Evolutionary conservation across 306 rosid species (phyloP).

Genomic region (Lotus japonicus): DNA sequence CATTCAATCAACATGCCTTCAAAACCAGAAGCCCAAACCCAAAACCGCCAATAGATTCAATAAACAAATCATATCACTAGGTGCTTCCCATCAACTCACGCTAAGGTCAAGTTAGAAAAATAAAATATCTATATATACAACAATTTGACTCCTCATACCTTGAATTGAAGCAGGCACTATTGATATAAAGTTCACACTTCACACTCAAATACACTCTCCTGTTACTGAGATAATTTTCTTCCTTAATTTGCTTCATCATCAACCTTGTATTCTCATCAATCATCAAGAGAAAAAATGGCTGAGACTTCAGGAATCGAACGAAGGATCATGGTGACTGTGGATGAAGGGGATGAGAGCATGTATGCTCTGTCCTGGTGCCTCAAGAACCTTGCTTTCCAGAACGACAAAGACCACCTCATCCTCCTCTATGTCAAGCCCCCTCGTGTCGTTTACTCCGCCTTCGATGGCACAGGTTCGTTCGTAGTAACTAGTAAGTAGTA

Average conservation of each 20-base stretch:
- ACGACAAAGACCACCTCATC: slow-evolving; percentile 57
- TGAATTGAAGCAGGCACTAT: not conserved
- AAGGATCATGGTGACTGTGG: slow-evolving; percentile 76
- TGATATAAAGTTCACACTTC: not conserved
- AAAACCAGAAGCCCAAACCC: slow-evolving; percentile 25
- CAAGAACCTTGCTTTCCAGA: slow-evolving; percentile 39
- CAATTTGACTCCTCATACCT: not conserved
- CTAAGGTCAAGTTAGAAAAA: not conserved
- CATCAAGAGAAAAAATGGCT: slow-evolving; percentile 30
- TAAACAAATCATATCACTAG: not conserved
- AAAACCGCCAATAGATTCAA: slow-evolving; percentile 45
- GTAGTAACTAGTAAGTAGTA: too few species aligned
- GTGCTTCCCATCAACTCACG: not conserved
- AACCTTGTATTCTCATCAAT: too few species aligned
- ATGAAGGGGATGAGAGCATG: slow-evolving; percentile 84
- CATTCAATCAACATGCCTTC: not conserved
- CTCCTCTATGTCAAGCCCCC: slow-evolving; percentile 68
- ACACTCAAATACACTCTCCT: not conserved
- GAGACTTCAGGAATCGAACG: slow-evolving; percentile 38
- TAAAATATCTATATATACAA: not conserved
- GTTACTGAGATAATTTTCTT: not conserved
- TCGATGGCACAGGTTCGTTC: slow-evolving; percentile 72
- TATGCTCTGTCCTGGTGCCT: slow-evolving; percentile 81
- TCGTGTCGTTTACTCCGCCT: slow-evolving; percentile 34
- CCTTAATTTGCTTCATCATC: not conserved